Conservation (phyloP, 2,329 filamentous ascomycete genomes). For the Cladobotryum protrusum region DNA sequence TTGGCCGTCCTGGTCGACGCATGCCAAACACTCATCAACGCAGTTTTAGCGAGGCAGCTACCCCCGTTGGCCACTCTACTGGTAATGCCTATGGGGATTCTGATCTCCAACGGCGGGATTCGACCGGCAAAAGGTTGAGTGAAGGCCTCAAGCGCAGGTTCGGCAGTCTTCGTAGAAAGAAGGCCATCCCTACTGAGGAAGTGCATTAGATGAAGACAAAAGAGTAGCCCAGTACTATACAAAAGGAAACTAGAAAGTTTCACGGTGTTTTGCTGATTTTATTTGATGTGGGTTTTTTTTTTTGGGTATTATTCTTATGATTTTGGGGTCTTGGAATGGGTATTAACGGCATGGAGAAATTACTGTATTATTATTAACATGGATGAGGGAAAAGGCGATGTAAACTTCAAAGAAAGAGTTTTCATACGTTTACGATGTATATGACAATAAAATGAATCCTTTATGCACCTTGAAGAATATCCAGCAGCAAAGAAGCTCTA, state of each 20-base stretch:
- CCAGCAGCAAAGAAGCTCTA: too few relatives aligned
- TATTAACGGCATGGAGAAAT: too few relatives aligned
- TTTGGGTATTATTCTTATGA: too few relatives aligned
- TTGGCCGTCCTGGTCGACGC: neutral
- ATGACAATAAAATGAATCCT: too few relatives aligned
- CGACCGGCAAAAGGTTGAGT: slow-evolving; percentile 38
- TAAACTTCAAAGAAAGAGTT: too few relatives aligned
- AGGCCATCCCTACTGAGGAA: slow-evolving; percentile 11
- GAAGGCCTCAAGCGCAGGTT: slow-evolving; percentile 49
- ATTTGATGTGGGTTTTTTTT: too few relatives aligned
- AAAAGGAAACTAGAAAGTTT: neutral
- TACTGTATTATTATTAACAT: too few relatives aligned
- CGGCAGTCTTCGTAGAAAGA: slow-evolving; percentile 43
- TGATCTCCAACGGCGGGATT: slow-evolving; percentile 32
- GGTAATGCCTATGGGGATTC: slow-evolving; percentile 9
- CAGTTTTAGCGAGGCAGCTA: slow-evolving; percentile 36
- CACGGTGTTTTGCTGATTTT: neutral
- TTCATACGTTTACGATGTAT: too few relatives aligned
- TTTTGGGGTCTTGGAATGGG: neutral
- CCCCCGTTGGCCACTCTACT: neutral
- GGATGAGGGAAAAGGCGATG: too few relatives aligned
- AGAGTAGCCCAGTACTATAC: too few relatives aligned
- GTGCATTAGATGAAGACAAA: slow-evolving; percentile 3
- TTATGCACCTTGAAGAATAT: too few relatives aligned
- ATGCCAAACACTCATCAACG: slow-evolving; percentile 31